Percentiles rank a stretch among this genome's conserved stretches.
Evolutionary conservation across 164 flowering plant species (phyloP).

Genomic region (Chimonanthus praecox): DNA sequence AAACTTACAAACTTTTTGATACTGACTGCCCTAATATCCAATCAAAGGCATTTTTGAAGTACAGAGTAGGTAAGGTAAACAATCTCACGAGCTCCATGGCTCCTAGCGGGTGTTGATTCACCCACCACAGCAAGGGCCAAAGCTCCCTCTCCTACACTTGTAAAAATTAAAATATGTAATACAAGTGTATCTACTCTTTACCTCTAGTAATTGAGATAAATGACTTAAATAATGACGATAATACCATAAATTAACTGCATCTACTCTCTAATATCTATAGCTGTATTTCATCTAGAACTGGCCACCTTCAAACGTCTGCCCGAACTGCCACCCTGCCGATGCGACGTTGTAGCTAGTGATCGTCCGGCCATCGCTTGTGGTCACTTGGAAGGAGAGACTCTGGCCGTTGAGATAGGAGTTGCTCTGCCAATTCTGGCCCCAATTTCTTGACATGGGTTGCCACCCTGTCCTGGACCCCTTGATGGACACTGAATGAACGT

Average conservation of each 20-base stretch:
- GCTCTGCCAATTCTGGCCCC: constrained; percentile 19
- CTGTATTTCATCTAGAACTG: constrained; percentile 28
- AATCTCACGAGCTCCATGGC: too few species aligned
- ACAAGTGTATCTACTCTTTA: too few species aligned
- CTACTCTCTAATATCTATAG: constrained; percentile 4
- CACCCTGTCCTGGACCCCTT: constrained; percentile 10
- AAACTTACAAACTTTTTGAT: too few species aligned
- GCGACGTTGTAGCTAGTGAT: constrained; percentile 29
- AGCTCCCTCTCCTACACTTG: background rate
- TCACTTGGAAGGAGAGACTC: background rate
- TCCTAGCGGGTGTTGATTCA: constrained; percentile 37
- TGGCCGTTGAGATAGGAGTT: constrained; percentile 36
- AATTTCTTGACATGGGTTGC: too few species aligned
- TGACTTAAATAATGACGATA: too few species aligned
- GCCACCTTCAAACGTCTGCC: constrained; percentile 13
- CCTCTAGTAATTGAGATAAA: too few species aligned
- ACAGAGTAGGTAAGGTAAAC: too few species aligned
- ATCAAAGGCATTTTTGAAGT: too few species aligned
- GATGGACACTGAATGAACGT: constrained; percentile 33
- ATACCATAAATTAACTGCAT: too few species aligned
- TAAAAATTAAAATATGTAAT: too few species aligned
- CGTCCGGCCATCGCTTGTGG: constrained; percentile 40
- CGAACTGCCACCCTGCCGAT: constrained; percentile 39
- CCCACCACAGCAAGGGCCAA: constrained; percentile 43
- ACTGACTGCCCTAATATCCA: too few species aligned